Evolutionary conservation across 1,284 basidiomycete genomes (phyloP).

Genomic region (Malassezia arunalokei): DNA sequence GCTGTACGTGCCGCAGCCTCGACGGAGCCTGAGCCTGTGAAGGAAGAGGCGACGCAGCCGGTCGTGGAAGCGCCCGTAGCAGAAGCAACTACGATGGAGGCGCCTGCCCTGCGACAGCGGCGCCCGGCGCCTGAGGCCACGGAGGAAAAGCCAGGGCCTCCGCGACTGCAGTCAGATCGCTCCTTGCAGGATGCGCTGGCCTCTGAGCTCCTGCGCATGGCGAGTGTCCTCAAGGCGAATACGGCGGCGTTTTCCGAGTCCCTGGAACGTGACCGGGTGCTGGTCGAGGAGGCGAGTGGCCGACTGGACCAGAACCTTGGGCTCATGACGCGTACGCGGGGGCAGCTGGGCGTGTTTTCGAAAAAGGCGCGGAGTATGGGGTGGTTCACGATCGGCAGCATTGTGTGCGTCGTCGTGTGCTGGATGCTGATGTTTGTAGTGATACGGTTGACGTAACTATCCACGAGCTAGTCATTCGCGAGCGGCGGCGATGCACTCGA

Average conservation of each 20-base stretch:
- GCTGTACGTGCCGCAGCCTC: background rate
- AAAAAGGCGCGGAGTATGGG: constrained; percentile 40
- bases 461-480: constrained; percentile 5
- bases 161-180: constrained; percentile 24
- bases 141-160: background rate
- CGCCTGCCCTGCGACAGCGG: background rate
- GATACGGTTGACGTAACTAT: constrained; percentile 31
- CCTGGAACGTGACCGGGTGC: constrained; percentile 38
- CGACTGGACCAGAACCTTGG: constrained; percentile 31
- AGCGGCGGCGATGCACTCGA: constrained; percentile 65
- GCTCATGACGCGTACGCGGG: constrained; percentile 43
- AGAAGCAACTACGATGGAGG: background rate
- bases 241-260: constrained; percentile 35
- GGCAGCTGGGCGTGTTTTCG: constrained; percentile 35
- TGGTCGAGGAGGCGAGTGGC: constrained; percentile 33
- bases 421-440: constrained; percentile 43
- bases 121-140: background rate
- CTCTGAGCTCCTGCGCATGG: constrained; percentile 42
- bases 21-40: background rate
- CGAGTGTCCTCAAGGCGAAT: constrained; percentile 34
- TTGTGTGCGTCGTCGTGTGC: constrained; percentile 31
- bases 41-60: background rate
- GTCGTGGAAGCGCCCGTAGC: background rate
- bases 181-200: constrained; percentile 38
- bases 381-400: constrained; percentile 39